phyloP scores from a whole-genome alignment of 2,329 filamentous ascomycete genomes.

The Phialemoniopsis sp. region DNA sequence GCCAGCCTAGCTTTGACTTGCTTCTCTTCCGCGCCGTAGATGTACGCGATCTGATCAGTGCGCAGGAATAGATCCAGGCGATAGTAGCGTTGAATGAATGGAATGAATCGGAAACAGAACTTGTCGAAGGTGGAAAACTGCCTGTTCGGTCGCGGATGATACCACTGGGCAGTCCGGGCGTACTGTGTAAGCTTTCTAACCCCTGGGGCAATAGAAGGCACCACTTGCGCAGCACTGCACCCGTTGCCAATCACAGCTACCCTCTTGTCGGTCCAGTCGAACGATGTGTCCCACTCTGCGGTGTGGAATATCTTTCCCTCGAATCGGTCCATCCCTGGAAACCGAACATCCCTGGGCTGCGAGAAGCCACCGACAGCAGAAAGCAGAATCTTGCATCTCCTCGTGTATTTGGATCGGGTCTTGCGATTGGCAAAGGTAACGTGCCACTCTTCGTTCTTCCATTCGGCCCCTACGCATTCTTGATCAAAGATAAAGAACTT shows the following conservation, averaged over 20 bases:
- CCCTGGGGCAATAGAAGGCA: conserved; percentile 28
- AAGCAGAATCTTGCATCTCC: too few relatives aligned
- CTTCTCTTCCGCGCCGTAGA: conserved; percentile 8
- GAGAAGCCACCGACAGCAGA: neutral
- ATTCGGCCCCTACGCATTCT: conserved; percentile 16
- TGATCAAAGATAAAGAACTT: conserved; percentile 12
- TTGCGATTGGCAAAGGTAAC: conserved; percentile 11
- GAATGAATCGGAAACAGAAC: conserved; percentile 14
- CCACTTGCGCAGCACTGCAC: too few relatives aligned
- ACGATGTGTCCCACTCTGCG: conserved; percentile 16
- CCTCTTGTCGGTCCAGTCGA: conserved; percentile 20
- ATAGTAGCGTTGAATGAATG: conserved; percentile 11
- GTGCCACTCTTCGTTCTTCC: conserved; percentile 13
- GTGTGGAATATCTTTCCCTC: too few relatives aligned
- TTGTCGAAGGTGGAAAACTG: conserved; percentile 10
- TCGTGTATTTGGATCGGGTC: conserved; percentile 7
- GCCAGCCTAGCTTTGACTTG: conserved; percentile 5
- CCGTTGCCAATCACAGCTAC: conserved; percentile 31
- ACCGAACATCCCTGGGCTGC: conserved; percentile 4
- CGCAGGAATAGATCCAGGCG: conserved; percentile 15
- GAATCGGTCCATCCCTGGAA: too few relatives aligned
- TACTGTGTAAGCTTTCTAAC: conserved; percentile 22
- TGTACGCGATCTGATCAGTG: conserved; percentile 12
- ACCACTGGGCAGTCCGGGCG: conserved; percentile 18
- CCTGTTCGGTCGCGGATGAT: conserved; percentile 15